These are phyloP conservation scores for Scytalidium lignicola DNA, from an alignment of 2,329 filamentous ascomycete genomes.

Conservation along the genomic window DNA sequence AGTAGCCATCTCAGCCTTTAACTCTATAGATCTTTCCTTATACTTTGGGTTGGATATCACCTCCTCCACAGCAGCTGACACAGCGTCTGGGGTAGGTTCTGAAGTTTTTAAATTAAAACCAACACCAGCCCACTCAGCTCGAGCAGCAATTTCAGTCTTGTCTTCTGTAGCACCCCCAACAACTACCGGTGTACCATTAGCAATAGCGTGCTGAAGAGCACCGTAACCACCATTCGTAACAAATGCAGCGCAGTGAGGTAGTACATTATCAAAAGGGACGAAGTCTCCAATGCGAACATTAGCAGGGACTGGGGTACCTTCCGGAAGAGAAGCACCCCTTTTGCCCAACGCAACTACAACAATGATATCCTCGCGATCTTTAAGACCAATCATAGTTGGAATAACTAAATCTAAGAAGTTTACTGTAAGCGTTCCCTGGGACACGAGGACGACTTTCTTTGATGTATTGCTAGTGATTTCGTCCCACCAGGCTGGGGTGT, in stretches of 20 bases:
- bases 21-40: constrained; percentile 7
- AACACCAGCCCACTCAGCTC: constrained; percentile 26
- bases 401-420: constrained; percentile 27
- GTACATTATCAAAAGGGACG: constrained; percentile 30
- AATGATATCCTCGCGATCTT: constrained; percentile 24
- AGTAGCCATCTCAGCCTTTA: constrained; percentile 7
- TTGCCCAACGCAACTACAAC: constrained; percentile 26
- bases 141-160: constrained; percentile 25
- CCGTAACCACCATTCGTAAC: constrained; percentile 32
- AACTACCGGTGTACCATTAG: constrained; percentile 28
- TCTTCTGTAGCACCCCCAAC: constrained; percentile 28
- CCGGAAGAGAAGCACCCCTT: constrained; percentile 21
- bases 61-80: constrained; percentile 6
- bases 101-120: constrained; percentile 26
- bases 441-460: constrained; percentile 30
- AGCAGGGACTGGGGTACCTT: constrained; percentile 20
- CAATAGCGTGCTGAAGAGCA: constrained; percentile 27
- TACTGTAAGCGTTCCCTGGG: constrained; percentile 28
- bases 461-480: constrained; percentile 33
- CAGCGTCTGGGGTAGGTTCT: constrained; percentile 1
- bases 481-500: constrained; percentile 40
- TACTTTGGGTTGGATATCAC: constrained; percentile 8
- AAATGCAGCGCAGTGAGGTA: constrained; percentile 29
- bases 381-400: constrained; percentile 29
- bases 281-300: constrained; percentile 29